phyloP scores from a whole-genome alignment of 75 land plant species.

The Isoetes taiwanensis region DNA sequence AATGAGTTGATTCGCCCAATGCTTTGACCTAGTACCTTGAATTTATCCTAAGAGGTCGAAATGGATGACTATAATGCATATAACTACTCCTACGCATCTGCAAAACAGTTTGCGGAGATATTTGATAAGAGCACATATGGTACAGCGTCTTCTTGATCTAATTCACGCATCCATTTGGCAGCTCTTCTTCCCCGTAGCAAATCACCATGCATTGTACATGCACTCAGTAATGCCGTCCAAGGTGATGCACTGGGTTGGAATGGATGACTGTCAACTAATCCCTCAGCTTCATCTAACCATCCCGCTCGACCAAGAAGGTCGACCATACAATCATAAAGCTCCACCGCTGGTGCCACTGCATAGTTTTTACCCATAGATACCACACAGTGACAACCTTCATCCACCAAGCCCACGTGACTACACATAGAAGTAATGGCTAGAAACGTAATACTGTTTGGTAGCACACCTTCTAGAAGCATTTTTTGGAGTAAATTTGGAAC shows the following conservation, averaged over 20 bases:
- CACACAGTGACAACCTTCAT: conserved; percentile 12
- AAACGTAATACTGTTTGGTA: conserved; percentile 17
- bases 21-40: too few species aligned
- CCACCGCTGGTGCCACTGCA: conserved; percentile 14
- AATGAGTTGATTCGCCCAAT: too few species aligned
- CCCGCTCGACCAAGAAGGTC: conserved; percentile 26
- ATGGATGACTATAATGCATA: too few species aligned
- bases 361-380: conserved; percentile 13
- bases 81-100: too few species aligned
- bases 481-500: too few species aligned
- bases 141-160: conserved; percentile 4
- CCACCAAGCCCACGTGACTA: conserved; percentile 19
- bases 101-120: too few species aligned
- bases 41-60: too few species aligned
- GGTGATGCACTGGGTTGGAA: conserved; percentile 1
- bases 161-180: too few species aligned
- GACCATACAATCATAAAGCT: conserved; percentile 30
- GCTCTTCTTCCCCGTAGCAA: too few species aligned
- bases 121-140: conserved; percentile 35
- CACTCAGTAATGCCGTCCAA: conserved; percentile 33
- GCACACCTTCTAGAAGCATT: conserved; percentile 5
- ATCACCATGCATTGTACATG: conserved; percentile 16
- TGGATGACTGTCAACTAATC: conserved; percentile 15
- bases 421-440: conserved; percentile 17
- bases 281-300: conserved; percentile 19